Base-by-base conservation (phyloP, 768 basidiomycete genomes). In the Amanita inopinata region DNA sequence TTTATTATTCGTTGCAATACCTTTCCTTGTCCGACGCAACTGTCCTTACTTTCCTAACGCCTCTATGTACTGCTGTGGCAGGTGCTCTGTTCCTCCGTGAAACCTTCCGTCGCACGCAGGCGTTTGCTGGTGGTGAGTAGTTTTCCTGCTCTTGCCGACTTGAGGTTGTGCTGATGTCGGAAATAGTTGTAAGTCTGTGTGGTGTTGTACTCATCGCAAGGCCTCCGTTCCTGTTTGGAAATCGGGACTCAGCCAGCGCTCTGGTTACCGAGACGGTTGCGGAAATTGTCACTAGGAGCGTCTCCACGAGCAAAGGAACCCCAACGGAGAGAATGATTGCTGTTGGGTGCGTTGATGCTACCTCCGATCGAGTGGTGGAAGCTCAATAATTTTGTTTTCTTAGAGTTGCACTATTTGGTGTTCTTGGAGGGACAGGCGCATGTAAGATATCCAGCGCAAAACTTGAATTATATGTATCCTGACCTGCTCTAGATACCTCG, bases 171-270 rank as follows among this genome's bases (percentile, higher is more conserved):
- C 5, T 14, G 4, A 14, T 33, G 19, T 37, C 40, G n/a, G 41
- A 18, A 47, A n/a, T 5, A 74, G 75, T 82, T 5, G 68, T 72
- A 35, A 82, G 85, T 57, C 67, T 93, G 23, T 32, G 73, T 6
- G 91, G 90, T 0, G 87, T 90, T 6, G 57, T 92, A 10, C 66
- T 91, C 5, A 88, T 96, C 38, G 85, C 89, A 8, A 69, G 86
- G 25, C 91, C 91, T 0, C 62, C 70, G 0, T 76, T 78, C 39
- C 51, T 96, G 5, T 93, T 96, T 51, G 82, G 80, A 2, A 43
- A 47, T 42, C 37, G 40, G 10, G 62, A 51, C 3, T 10, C 33
- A 45, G 33, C 38, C 23, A 41, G 36, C 14, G 50, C 44, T 41
- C 43, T 23, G 23, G 43, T 30, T 10, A 28, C 32, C 3, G 18